Base-by-base conservation (phyloP, 2,329 filamentous ascomycete genomes). In the Neonectria magnoliae region DNA sequence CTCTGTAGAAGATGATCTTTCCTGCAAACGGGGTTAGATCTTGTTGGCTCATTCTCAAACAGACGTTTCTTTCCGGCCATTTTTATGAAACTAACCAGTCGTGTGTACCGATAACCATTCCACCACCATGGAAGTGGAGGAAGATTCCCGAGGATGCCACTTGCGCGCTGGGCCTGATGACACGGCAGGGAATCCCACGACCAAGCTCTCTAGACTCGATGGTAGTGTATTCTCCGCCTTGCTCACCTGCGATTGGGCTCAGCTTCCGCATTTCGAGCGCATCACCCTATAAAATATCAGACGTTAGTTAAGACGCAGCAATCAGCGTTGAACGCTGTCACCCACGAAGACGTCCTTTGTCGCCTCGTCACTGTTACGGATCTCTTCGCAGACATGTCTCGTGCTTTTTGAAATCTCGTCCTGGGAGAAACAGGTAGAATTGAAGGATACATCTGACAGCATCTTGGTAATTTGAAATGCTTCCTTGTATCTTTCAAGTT, bases 101-200 rank as follows among this genome's bases (percentile, higher is more conserved):
- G 4, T 62, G 27, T 36, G 53, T 36, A 13, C 60, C 60, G 11
- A 56, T 36, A 3, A 25, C 54, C 53, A 62, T 20, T 4, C 60
- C 53, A 8, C 60, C 60, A 20, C 60, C 60, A 16, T 62, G 60
- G 47, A 62, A 62, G 20, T 62, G 60, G 2, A 62, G 47, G 45
- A 57, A 56, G 20, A 57, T 51, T 5, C 60, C 60, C 14, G 53
- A 27, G 9, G 22, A 9, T 7, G 42, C 27, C 27, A 45, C n/a
- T 45, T 51, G 14, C 4, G 4, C 13, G 5, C 14, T 36, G 8
- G 60, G 60, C 55, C 54, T 36, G 9, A 44, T 47, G 22, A 62
- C 38, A 5, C 38, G 55, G 38, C 60, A 62, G 10, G 53, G 27
- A 14, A 62, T 57, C 10, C 20, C 25, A 29, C 60, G 47, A 8